A percentile compares a stretch with the other conserved stretches of the same genome.
These are phyloP conservation scores for Flaveria bidentis DNA, from an alignment of 129 eudicot genomes.

Conservation along the genomic window DNA sequence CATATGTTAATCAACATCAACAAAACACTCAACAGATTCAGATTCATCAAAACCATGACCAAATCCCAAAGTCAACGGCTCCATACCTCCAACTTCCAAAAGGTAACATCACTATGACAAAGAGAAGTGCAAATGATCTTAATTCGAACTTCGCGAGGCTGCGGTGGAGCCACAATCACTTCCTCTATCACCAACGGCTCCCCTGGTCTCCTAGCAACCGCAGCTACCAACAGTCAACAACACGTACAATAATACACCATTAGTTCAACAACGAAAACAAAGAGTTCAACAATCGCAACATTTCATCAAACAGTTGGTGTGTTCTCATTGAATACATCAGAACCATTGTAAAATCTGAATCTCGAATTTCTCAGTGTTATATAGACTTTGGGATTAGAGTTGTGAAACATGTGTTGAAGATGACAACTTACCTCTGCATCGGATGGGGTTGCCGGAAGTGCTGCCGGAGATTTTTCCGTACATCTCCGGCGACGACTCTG, in stretches of 20 bases:
- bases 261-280: neutral
- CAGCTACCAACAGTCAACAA: conserved; percentile 45
- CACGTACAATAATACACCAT: neutral
- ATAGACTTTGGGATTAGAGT: neutral
- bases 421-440: conserved; percentile 49
- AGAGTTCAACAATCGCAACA: neutral
- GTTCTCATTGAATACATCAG: neutral
- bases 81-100: conserved; percentile 60
- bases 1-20: neutral
- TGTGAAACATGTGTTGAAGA: neutral
- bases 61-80: neutral
- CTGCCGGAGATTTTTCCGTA: conserved; percentile 24
- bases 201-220: conserved; percentile 67
- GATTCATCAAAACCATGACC: conserved; percentile 7
- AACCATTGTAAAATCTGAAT: neutral
- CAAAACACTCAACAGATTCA: conserved; percentile 35
- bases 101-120: conserved; percentile 68
- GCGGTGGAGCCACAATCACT: conserved; percentile 64
- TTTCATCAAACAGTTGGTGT: neutral
- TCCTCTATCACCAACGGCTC: conserved; percentile 75
- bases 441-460: conserved; percentile 53
- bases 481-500: neutral
- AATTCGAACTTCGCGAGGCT: conserved; percentile 60
- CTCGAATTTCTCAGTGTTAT: neutral
- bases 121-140: conserved; percentile 72